Conservation (phyloP, 257 asterid species). For the Nemophila menziesii region DNA sequence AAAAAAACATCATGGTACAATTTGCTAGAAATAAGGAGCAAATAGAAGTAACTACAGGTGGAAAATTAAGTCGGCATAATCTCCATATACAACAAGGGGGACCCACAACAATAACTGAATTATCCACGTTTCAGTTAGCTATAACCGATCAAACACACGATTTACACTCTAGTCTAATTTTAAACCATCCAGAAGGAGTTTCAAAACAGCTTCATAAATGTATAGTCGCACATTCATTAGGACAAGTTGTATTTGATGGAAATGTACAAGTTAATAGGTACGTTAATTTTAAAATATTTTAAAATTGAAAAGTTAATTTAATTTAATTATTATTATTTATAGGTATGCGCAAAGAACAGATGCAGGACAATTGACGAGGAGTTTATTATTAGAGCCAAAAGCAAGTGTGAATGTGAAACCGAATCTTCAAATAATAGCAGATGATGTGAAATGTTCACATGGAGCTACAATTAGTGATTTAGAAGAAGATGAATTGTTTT, state of each 20-base stretch:
- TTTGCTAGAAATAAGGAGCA: no score
- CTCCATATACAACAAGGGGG: conserved; percentile 81
- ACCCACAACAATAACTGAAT: conserved; percentile 59
- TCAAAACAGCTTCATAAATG: conserved; percentile 87
- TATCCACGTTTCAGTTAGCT: conserved; percentile 73
- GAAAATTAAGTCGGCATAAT: conserved; percentile 85
- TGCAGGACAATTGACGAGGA: conserved; percentile 89
- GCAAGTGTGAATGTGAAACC: conserved; percentile 88
- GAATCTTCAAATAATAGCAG: conserved; percentile 88
- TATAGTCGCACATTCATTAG: conserved; percentile 80
- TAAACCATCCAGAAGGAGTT: conserved; percentile 81
- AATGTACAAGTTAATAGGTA: conserved; percentile 92
- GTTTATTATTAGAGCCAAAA: conserved; percentile 74
- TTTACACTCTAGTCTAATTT: conserved; percentile 62
- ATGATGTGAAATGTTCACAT: conserved; percentile 84
- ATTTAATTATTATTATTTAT: neutral
- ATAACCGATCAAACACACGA: conserved; percentile 81
- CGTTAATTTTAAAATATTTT: no score
- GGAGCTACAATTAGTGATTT: conserved; percentile 95
- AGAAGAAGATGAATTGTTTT: conserved; percentile 72
- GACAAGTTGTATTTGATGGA: conserved; percentile 90
- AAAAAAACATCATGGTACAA: no score
- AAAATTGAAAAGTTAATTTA: no score
- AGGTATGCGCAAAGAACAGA: conserved; percentile 95
- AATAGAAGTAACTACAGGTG: conserved; percentile 81